Evolutionary conservation across 2,329 filamentous ascomycete species (phyloP).

Genomic region (Pseudovirgaria hyperparasitica): DNA sequence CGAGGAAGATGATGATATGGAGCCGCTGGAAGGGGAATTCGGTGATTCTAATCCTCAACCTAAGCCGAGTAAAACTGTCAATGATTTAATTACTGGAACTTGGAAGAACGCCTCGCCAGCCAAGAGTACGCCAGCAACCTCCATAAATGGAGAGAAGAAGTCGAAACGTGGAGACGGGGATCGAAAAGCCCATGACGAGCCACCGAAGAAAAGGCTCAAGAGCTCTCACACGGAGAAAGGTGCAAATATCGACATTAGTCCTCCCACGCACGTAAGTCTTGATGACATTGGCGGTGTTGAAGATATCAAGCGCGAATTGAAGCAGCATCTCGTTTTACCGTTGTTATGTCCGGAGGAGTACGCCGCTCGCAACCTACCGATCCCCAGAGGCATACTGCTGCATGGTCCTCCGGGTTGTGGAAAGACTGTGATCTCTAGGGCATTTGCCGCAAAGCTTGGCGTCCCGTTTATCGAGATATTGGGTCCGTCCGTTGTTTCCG

Average conservation of each 20-base stretch:
- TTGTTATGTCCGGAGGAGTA: conserved; percentile 57
- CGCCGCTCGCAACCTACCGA: conserved; percentile 50
- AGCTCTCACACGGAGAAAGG: conserved; percentile 17
- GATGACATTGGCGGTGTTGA: conserved; percentile 67
- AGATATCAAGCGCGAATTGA: conserved; percentile 54
- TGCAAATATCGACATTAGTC: conserved; percentile 45
- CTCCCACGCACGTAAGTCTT: conserved; percentile 55
- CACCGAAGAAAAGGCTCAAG: conserved; percentile 53
- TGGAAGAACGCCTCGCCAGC: conserved; percentile 35
- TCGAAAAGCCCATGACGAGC: conserved; percentile 50
- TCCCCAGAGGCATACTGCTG: conserved; percentile 62
- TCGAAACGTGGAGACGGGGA: conserved; percentile 32
- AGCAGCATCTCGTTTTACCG: conserved; percentile 60
- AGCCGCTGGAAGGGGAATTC: conserved; percentile 30
- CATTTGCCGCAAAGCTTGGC: conserved; percentile 61
- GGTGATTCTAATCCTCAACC: conserved; percentile 11
- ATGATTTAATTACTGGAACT: conserved; percentile 41
- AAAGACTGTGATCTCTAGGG: conserved; percentile 74
- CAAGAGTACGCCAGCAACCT: conserved; percentile 14
- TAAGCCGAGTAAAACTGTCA: no score
- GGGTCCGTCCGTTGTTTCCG: conserved; percentile 67
- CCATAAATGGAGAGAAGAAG: conserved; percentile 17
- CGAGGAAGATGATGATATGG: conserved; percentile 42
- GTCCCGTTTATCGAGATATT: conserved; percentile 74
- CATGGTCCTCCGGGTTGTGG: conserved; percentile 78